Base-by-base conservation (phyloP, 805 yeast species). In the Blastobotrys robertii region DNA sequence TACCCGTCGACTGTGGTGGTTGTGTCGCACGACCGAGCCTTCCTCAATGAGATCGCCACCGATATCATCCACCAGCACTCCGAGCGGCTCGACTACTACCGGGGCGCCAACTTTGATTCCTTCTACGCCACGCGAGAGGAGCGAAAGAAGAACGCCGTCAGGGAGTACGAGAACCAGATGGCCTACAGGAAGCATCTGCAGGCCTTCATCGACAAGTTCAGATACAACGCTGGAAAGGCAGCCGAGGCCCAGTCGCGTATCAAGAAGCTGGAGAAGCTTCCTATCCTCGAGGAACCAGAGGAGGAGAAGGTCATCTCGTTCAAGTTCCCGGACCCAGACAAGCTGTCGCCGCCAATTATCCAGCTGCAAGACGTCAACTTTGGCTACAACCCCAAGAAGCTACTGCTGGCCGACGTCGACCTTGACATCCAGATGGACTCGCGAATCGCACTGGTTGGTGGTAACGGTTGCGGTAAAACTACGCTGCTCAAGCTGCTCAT, bases 401-500 rank as follows among this genome's bases (percentile, higher is more conserved):
- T 85, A 28, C 64, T 88, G 45, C 66, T 90, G 50, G 71, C 73
- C 28, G 69, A 85, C 53, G 97, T 88, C 34, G 95, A 88, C 52
- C 63, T 92, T 48, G 94, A 86, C 52, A 85, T 92, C 43, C 95
- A 85, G 63, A 72, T 90, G 84, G 84, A 88, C 56, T 87, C 97
- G 1, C 76, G 99, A 63, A 84, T 92, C 55, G 98, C 97, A 0
- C 71, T 92, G 47, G 95, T 92, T 46, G 99, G 99, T 74, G 97
- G 97, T 47, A 92, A 92, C 62, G 99, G 99, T 69, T 85, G 96
- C 59, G 99, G 99, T 83, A 92, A 92, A 64, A 88, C 98, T 8
- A 92, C 99, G 2, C 69, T 92, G 48, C 73, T 92, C 58, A 90
- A 90, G 62, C 68, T 92, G 35, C 69, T 92, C 53, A 79, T 88